Percentiles rank a stretch among this genome's conserved stretches.
phyloP scores from a whole-genome alignment of 768 basidiomycete genomes.

The Tulasnella sp. region DNA sequence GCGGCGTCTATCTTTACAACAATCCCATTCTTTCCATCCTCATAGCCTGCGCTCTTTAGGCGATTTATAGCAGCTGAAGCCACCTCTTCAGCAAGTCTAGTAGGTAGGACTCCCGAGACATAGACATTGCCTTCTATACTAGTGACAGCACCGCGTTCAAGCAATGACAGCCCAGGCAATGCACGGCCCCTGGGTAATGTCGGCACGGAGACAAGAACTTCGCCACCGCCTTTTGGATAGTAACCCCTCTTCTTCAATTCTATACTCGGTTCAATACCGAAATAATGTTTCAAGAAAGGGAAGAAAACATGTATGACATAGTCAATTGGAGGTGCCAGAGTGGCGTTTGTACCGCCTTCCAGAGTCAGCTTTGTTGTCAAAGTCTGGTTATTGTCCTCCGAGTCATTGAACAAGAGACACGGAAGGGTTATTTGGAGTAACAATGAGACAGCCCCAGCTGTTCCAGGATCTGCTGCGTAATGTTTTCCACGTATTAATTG shows the following conservation, averaged over 20 bases:
- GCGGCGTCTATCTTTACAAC: slow-evolving; percentile 32
- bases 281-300: slow-evolving; percentile 51
- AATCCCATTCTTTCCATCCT: no score
- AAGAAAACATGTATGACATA: slow-evolving; percentile 52
- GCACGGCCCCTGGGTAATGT: slow-evolving; percentile 30
- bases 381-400: background rate
- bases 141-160: slow-evolving; percentile 43
- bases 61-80: slow-evolving; percentile 36
- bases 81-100: slow-evolving; percentile 42
- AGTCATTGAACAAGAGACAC: slow-evolving; percentile 44
- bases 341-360: slow-evolving; percentile 60
- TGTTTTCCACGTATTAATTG: slow-evolving; percentile 31
- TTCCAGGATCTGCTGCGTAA: slow-evolving; percentile 38
- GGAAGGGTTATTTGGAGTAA: slow-evolving; percentile 62
- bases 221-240: slow-evolving; percentile 60
- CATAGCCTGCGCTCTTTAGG: slow-evolving; percentile 33
- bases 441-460: slow-evolving; percentile 59
- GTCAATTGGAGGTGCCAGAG: slow-evolving; percentile 60
- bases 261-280: slow-evolving; percentile 35
- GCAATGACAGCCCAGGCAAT: slow-evolving; percentile 34
- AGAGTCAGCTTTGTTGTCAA: slow-evolving; percentile 39
- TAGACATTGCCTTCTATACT: slow-evolving; percentile 47
- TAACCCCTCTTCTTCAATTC: slow-evolving; percentile 49
- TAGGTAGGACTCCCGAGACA: slow-evolving; percentile 47
- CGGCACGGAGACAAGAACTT: slow-evolving; percentile 33